phyloP scores from a whole-genome alignment of 2,329 filamentous ascomycete genomes.

The Aspergillus vadensis region DNA sequence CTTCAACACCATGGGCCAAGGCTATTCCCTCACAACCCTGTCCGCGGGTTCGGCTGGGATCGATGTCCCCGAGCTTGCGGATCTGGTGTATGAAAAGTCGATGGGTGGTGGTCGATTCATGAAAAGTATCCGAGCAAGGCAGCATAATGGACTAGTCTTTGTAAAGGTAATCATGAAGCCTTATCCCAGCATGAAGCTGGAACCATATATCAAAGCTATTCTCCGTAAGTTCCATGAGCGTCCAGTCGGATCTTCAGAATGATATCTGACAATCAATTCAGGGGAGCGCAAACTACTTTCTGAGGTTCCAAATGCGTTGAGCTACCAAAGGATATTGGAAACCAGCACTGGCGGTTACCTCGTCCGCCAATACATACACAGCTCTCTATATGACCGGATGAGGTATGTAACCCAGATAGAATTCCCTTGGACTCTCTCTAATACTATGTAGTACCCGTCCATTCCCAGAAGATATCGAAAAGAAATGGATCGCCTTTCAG shows the following conservation, averaged over 20 bases:
- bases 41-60: slow-evolving; percentile 91
- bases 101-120: slow-evolving; percentile 92
- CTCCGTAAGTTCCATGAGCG: slow-evolving; percentile 58
- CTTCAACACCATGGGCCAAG: slow-evolving; percentile 77
- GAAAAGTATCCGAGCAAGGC: slow-evolving; percentile 90
- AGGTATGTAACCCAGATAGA: slow-evolving; percentile 43
- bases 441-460: slow-evolving; percentile 73
- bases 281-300: slow-evolving; percentile 77
- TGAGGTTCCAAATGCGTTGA: slow-evolving; percentile 86
- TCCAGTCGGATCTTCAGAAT: background rate
- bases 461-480: slow-evolving; percentile 95
- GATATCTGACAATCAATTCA: slow-evolving; percentile 38
- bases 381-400: slow-evolving; percentile 93
- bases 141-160: slow-evolving; percentile 86
- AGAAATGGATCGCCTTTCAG: slow-evolving; percentile 98
- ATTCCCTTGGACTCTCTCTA: slow-evolving; percentile 18
- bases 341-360: slow-evolving; percentile 90
- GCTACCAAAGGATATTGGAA: slow-evolving; percentile 88
- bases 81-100: slow-evolving; percentile 88
- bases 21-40: slow-evolving; percentile 89
- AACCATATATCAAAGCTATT: slow-evolving; percentile 75
- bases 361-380: slow-evolving; percentile 92
- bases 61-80: slow-evolving; percentile 87
- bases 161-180: slow-evolving; percentile 96
- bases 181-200: slow-evolving; percentile 77